Evolutionary conservation across 83 land plant genomes (phyloP).

Genomic region (Thuja plicata): DNA sequence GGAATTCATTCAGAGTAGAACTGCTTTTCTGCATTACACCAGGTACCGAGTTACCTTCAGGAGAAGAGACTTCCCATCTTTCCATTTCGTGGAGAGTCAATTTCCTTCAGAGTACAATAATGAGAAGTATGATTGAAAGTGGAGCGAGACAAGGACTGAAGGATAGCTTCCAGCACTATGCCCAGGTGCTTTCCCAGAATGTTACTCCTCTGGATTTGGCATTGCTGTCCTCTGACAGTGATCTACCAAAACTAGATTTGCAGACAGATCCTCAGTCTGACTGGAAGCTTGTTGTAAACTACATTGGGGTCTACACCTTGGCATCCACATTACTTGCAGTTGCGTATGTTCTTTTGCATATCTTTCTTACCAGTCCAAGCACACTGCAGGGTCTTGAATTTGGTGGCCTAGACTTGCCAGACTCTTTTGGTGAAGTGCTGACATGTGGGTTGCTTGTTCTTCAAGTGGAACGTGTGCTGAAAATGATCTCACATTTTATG

Average conservation of each 20-base stretch:
- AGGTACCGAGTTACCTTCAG: slow-evolving; percentile 53
- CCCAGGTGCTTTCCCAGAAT: slow-evolving; percentile 35
- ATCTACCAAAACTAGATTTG: slow-evolving; percentile 31
- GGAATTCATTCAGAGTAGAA: slow-evolving; percentile 64
- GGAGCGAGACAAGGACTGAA: slow-evolving; percentile 84
- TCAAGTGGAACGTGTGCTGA: slow-evolving; percentile 46
- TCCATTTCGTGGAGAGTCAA: slow-evolving; percentile 77
- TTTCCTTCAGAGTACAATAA: slow-evolving; percentile 79
- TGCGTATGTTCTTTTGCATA: slow-evolving; percentile 43
- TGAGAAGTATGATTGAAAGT: slow-evolving; percentile 87
- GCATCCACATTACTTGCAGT: slow-evolving; percentile 34
- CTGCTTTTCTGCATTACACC: slow-evolving; percentile 70
- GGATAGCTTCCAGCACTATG: slow-evolving; percentile 65
- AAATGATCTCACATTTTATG: slow-evolving; percentile 45
- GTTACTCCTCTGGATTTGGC: slow-evolving; percentile 34
- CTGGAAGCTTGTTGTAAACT: slow-evolving; percentile 51
- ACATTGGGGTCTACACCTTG: slow-evolving; percentile 50
- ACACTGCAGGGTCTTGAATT: slow-evolving; percentile 60
- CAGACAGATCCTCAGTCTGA: slow-evolving; percentile 42
- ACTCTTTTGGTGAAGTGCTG: slow-evolving; percentile 61
- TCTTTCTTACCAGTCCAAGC: slow-evolving; percentile 38
- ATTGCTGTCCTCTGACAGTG: slow-evolving; percentile 31
- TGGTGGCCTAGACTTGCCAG: slow-evolving; percentile 66
- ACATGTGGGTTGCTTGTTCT: slow-evolving; percentile 50
- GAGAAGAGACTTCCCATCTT: slow-evolving; percentile 64